Percentiles rank a stretch among this genome's conserved stretches.
Evolutionary conservation across 1,284 basidiomycete genomes (phyloP).

Genomic region (Trametes sp.): DNA sequence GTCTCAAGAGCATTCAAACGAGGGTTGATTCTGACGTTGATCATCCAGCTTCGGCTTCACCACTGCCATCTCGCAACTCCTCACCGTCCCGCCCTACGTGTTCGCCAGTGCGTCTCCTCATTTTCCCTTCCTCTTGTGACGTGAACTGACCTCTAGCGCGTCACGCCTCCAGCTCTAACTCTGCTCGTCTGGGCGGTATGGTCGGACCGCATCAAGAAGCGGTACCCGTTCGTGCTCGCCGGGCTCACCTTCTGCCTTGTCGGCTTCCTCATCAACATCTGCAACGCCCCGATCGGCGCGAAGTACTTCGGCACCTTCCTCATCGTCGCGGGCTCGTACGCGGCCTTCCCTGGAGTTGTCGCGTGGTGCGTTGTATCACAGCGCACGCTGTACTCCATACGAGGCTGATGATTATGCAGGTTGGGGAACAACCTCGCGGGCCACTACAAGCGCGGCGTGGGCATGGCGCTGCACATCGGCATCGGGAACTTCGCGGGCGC

Average conservation of each 20-base stretch:
- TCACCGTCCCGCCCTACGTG: conserved; percentile 75
- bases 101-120: conserved; percentile 55
- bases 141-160: background rate
- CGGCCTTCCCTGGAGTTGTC: conserved; percentile 67
- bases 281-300: conserved; percentile 52
- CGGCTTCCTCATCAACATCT: conserved; percentile 73
- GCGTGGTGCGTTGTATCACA: conserved; percentile 61
- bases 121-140: background rate
- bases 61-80: conserved; percentile 64
- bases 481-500: conserved; percentile 64
- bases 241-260: conserved; percentile 61
- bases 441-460: conserved; percentile 70
- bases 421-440: conserved; percentile 66
- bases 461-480: conserved; percentile 68
- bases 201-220: conserved; percentile 64
- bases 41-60: conserved; percentile 60
- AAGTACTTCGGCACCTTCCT: conserved; percentile 78
- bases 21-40: conserved; percentile 1
- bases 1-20: conserved; percentile 15
- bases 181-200: conserved; percentile 60
- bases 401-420: conserved; percentile 40
- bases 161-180: conserved; percentile 53
- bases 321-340: conserved; percentile 65
- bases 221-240: conserved; percentile 65
- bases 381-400: background rate